phyloP scores from a whole-genome alignment of 345 rosid species.

The Euphorbia pulcherrima region DNA sequence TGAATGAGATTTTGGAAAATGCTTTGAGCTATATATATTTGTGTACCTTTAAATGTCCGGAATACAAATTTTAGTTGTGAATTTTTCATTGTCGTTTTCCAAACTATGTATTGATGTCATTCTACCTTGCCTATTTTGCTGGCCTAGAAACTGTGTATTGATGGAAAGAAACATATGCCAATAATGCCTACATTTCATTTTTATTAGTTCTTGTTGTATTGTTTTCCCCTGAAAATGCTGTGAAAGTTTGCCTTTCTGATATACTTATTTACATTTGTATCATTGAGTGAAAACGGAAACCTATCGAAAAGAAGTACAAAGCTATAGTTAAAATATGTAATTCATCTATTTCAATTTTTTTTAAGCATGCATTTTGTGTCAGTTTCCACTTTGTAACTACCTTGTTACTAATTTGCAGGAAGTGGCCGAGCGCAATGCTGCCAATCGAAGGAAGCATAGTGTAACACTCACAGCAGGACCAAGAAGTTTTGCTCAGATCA shows the following conservation, averaged over 20 bases:
- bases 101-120: neutral
- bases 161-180: neutral
- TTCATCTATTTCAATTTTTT: neutral
- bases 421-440: too few relatives aligned
- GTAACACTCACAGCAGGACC: too few relatives aligned
- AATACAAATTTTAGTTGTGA: too few relatives aligned
- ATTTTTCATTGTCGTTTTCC: too few relatives aligned
- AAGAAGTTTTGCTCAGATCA: too few relatives aligned
- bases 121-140: neutral
- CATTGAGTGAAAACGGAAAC: neutral
- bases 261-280: neutral
- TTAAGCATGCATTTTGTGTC: neutral
- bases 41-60: neutral
- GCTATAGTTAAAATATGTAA: neutral
- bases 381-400: conserved; percentile 36
- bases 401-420: conserved; percentile 53
- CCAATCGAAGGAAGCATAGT: too few relatives aligned
- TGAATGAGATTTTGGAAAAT: neutral
- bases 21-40: neutral
- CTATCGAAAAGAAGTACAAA: neutral
- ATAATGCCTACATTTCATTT: neutral
- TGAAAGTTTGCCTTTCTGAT: neutral
- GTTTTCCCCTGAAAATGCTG: neutral
- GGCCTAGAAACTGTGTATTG: too few relatives aligned
- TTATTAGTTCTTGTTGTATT: neutral